A percentile compares a stretch with the other conserved stretches of the same genome.
phyloP scores from a whole-genome alignment of 208 protist species.

The Acanthamoeba triangularis region DNA sequence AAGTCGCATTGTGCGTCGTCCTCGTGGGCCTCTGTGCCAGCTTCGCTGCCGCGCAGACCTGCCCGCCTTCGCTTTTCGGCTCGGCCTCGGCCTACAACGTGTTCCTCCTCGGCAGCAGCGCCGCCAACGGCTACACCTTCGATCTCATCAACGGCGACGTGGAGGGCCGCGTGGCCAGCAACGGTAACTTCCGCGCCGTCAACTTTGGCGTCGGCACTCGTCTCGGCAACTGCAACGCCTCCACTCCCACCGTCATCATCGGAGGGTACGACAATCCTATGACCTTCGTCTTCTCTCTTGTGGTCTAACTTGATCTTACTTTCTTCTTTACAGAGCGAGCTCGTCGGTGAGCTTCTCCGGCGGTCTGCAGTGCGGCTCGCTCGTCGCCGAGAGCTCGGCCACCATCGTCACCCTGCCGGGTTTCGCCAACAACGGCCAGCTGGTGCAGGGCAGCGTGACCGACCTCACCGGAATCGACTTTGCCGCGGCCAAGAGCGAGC shows the following conservation, averaged over 20 bases:
- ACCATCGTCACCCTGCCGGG: conserved; percentile 44
- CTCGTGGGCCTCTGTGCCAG: not conserved
- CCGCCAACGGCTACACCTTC: not conserved
- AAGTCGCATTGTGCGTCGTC: not conserved
- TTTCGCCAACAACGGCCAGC: conserved; percentile 52
- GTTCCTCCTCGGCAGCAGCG: not conserved
- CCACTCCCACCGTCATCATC: not conserved
- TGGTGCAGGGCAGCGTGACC: conserved; percentile 48
- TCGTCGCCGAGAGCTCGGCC: conserved; percentile 46
- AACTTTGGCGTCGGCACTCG: not conserved
- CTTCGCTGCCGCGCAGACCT: not conserved
- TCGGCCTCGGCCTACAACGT: not conserved
- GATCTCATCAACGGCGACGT: not conserved
- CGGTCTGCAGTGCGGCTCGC: conserved; percentile 46
- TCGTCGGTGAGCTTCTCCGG: conserved; percentile 38
- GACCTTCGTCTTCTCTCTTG: not conserved
- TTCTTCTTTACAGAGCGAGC: not conserved
- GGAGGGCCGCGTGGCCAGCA: not conserved
- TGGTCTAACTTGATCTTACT: too few relatives aligned
- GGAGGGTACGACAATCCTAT: not conserved
- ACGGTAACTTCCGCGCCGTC: not conserved
- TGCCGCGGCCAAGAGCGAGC: conserved; percentile 1
- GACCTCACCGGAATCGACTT: conserved; percentile 31
- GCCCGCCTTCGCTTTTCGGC: not conserved
- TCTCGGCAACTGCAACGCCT: not conserved